These are phyloP conservation scores for Talaromyces atroroseus DNA, from an alignment of 2,329 filamentous ascomycete genomes.

Conservation along the genomic window DNA sequence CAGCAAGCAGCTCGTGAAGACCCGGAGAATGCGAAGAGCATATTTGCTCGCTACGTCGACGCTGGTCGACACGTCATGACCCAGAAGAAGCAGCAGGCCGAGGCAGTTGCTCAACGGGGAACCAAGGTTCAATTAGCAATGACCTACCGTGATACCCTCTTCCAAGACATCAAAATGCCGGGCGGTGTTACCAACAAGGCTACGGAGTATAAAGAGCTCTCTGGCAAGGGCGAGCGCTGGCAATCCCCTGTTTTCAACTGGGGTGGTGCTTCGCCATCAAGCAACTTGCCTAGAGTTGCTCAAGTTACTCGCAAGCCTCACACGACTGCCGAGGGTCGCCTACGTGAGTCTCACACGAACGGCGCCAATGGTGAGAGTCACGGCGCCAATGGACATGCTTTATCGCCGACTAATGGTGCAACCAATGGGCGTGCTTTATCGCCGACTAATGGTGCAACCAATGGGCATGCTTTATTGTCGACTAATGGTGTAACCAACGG, in stretches of 20 bases:
- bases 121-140: slow-evolving; percentile 77
- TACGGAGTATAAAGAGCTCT: slow-evolving; percentile 85
- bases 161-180: slow-evolving; percentile 79
- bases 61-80: slow-evolving; percentile 69
- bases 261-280: slow-evolving; percentile 68
- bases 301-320: slow-evolving; percentile 57
- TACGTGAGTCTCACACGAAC: slow-evolving; percentile 10
- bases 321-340: slow-evolving; percentile 29
- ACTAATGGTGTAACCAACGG: slow-evolving; percentile 18
- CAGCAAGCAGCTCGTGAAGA: slow-evolving; percentile 60
- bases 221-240: slow-evolving; percentile 85
- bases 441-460: slow-evolving; percentile 17
- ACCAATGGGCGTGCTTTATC: slow-evolving; percentile 11
- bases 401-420: slow-evolving; percentile 15
- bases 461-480: slow-evolving; percentile 3
- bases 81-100: slow-evolving; percentile 71
- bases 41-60: slow-evolving; percentile 77
- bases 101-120: slow-evolving; percentile 52
- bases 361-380: slow-evolving; percentile 1
- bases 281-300: slow-evolving; percentile 58
- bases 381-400: not conserved
- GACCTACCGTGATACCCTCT: slow-evolving; percentile 84
- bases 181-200: slow-evolving; percentile 90
- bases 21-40: slow-evolving; percentile 69
- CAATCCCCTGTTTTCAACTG: slow-evolving; percentile 90